Evolutionary conservation across 345 rosid genomes (phyloP).

Genomic region (Gossypium anomalum): DNA sequence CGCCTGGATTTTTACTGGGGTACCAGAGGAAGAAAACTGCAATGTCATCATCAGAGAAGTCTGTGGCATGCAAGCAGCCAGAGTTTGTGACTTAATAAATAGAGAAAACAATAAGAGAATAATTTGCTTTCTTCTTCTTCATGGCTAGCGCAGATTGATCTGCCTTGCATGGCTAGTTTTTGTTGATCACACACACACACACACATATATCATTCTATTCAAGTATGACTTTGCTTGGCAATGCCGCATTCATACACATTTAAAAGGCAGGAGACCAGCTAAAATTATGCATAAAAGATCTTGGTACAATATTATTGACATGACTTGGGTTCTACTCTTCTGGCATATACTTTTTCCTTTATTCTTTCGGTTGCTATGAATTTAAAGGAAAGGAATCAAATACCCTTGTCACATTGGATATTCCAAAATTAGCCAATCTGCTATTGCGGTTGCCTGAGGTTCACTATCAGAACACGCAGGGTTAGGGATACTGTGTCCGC

Average conservation of each 20-base stretch:
- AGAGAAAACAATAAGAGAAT: constrained; percentile 29
- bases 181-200: not conserved
- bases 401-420: constrained; percentile 11
- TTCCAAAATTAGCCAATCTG: constrained; percentile 61
- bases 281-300: not conserved
- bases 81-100: not conserved
- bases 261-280: constrained; percentile 8
- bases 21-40: constrained; percentile 17
- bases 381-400: not conserved
- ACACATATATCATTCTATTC: no score
- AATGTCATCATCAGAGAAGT: constrained; percentile 24
- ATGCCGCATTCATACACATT: not conserved
- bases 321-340: constrained; percentile 47
- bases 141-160: constrained; percentile 18
- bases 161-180: constrained; percentile 17
- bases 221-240: not conserved
- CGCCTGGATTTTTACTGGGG: constrained; percentile 13
- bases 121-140: constrained; percentile 36
- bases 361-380: constrained; percentile 19
- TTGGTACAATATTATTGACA: constrained; percentile 22
- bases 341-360: constrained; percentile 26
- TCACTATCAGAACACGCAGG: constrained; percentile 54
- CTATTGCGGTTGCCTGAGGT: constrained; percentile 62
- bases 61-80: not conserved
- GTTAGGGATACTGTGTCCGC: constrained; percentile 41